Percentiles rank a stretch among this genome's conserved stretches.
Conservation (phyloP, 768 basidiomycete species). For the Agrocybe chaxingu region DNA sequence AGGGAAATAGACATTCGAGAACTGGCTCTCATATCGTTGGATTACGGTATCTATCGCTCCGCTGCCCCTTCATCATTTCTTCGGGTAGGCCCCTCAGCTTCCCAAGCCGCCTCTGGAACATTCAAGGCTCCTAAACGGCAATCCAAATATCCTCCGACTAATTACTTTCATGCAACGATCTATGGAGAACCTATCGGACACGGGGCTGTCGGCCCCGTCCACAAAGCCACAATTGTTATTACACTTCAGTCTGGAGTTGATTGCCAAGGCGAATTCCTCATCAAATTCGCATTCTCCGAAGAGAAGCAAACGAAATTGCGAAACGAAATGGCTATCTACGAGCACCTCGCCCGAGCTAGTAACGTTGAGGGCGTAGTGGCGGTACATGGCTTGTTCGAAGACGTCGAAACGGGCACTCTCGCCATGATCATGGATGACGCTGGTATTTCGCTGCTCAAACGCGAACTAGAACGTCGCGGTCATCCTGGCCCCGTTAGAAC, state of each 20-base stretch:
- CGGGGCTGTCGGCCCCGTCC: constrained; percentile 9
- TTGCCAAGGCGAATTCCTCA: neutral
- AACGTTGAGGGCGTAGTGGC: constrained; percentile 11
- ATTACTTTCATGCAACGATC: constrained; percentile 1
- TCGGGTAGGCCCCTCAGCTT: neutral
- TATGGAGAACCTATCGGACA: constrained; percentile 4
- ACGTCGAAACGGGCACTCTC: constrained; percentile 5
- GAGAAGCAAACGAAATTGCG: constrained; percentile 8
- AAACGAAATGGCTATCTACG: constrained; percentile 15
- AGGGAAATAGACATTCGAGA: neutral
- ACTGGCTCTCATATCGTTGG: neutral
- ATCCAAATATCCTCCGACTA: neutral
- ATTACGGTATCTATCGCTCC: neutral
- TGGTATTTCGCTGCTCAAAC: neutral
- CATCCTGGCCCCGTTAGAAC: neutral
- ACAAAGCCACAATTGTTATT: constrained; percentile 2
- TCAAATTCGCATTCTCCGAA: constrained; percentile 13
- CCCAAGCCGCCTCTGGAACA: too few relatives aligned
- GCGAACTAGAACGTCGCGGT: neutral
- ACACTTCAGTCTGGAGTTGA: neutral
- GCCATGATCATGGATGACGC: constrained; percentile 16
- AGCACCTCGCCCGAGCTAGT: constrained; percentile 5
- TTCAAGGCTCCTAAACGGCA: neutral
- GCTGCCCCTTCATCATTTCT: neutral
- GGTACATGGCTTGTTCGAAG: constrained; percentile 13